Conservation (phyloP, 352 stramenopile species). For the Phytopythium chamaehyphon region DNA sequence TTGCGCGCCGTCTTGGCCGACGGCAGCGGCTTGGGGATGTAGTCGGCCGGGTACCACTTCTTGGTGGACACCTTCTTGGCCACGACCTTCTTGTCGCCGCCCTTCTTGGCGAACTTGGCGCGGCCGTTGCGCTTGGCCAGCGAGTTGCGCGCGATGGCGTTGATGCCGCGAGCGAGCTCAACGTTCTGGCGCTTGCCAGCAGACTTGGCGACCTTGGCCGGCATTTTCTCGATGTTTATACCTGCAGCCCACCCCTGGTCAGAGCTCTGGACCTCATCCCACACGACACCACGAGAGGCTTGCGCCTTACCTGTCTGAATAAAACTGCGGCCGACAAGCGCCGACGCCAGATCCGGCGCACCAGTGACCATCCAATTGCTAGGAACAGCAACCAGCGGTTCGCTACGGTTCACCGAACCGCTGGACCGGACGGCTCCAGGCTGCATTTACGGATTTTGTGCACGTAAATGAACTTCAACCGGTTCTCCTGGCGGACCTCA, state of each 20-base stretch:
- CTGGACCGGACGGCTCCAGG: background rate
- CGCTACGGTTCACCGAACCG: background rate
- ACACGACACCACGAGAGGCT: background rate
- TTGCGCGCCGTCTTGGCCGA: constrained; percentile 70
- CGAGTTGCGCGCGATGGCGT: constrained; percentile 69
- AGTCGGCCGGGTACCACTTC: constrained; percentile 78
- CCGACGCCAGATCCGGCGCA: background rate
- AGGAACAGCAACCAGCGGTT: background rate
- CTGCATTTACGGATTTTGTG: too few species aligned
- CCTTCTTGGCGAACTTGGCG: constrained; percentile 59
- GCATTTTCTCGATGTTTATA: constrained; percentile 22
- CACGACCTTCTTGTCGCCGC: constrained; percentile 56
- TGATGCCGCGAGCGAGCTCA: constrained; percentile 71
- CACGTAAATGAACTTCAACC: too few species aligned
- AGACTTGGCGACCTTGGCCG: constrained; percentile 29
- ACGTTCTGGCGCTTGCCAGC: constrained; percentile 53
- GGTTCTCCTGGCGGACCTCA: too few species aligned
- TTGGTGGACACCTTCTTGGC: constrained; percentile 43
- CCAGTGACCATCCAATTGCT: constrained; percentile 1
- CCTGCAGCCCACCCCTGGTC: background rate
- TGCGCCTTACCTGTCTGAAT: constrained; percentile 58
- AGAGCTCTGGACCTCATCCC: background rate
- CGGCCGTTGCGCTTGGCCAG: constrained; percentile 58
- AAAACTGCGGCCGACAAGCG: constrained; percentile 21
- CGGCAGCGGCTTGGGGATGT: constrained; percentile 55